Evolutionary conservation across 2,329 filamentous ascomycete species (phyloP), one percentile per base, ranked within the genome.

Genomic region (Ophiocordyceps polyrhachis-furcata): DNA sequence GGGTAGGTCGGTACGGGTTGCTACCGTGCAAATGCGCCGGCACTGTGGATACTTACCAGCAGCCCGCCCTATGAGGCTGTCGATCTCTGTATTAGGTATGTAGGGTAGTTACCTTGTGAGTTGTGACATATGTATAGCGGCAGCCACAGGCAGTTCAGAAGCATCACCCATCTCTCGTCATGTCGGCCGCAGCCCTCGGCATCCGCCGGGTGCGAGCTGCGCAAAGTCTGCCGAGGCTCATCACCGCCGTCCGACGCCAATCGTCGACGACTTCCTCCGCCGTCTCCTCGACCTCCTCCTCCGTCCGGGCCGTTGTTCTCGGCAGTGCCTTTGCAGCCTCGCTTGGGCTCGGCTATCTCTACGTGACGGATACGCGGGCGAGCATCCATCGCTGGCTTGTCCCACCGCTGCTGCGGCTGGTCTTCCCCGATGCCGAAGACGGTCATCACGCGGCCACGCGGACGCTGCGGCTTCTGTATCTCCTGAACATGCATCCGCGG

Each of bases 391-490:
- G 71, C 54, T 84, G 75, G 61, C 61, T 81, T 28, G 67, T 81
- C 14, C 79, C 83, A 2, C 82, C 73, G 0, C 56, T 78, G 17
- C 57, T 91, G 5, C 79, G 84, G 43, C 62, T 70, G 44, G 47
- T 83, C 47, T 81, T 76, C 59, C 71, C 80, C 5, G 83, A 91
- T 54, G 82, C 82, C 47, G 91, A 98, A 62, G 86, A 93, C 37
- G 91, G 89, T n/a, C 91, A 98, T 59, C 81, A 93, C 56, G 69
- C 72, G 20, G 83, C 84, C 43, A 86, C 84, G 3, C 65, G 70
- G 35, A 69, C 76, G 7, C 66, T 98, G 55, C 83, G 83, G 62
- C 64, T 67, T 1, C 70, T 94, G 17, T 82, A 91, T 62, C 68
- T 70, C 41, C 72, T 89, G 45, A 79, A 81, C 31, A 62, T 96